These are phyloP conservation scores for Stemphylium lycopersici DNA, from an alignment of 2,329 filamentous ascomycete species.

Conservation along the genomic window DNA sequence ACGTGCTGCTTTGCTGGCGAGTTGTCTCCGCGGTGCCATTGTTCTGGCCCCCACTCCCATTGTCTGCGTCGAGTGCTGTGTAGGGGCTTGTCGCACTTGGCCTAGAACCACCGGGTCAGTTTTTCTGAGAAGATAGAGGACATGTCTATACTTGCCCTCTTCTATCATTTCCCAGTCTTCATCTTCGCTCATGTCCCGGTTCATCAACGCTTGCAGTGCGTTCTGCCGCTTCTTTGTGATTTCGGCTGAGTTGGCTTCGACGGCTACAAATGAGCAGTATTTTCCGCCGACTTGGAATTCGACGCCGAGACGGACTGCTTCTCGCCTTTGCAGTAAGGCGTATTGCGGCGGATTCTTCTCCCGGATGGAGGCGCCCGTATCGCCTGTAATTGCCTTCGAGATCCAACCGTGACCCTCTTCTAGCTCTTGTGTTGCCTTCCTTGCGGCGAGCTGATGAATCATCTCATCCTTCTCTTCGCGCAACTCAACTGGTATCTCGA, in stretches of 20 bases:
- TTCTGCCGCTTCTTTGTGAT: background rate
- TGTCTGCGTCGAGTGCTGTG: no score
- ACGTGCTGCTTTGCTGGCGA: constrained; percentile 1
- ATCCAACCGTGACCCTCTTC: constrained; percentile 13
- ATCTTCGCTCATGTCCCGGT: background rate
- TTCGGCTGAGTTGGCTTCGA: constrained; percentile 4
- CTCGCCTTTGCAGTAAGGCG: background rate
- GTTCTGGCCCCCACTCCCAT: background rate
- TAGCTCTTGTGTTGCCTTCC: constrained; percentile 10
- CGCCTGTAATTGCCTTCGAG: background rate
- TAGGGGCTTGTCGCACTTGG: no score
- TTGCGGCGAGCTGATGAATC: constrained; percentile 11
- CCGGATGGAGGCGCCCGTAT: background rate
- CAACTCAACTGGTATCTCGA: constrained; percentile 2
- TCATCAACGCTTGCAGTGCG: background rate
- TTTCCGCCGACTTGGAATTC: constrained; percentile 10
- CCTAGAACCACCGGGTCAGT: no score
- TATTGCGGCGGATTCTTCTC: background rate
- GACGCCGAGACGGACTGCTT: constrained; percentile 6
- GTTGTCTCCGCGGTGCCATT: background rate
- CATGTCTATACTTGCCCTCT: background rate
- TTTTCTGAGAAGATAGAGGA: background rate
- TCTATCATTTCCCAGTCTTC: constrained; percentile 5
- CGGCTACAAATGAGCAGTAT: constrained; percentile 6
- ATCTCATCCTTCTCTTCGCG: constrained; percentile 7